Percentiles rank a stretch among this genome's conserved stretches.
phyloP scores from a whole-genome alignment of 768 basidiomycete genomes.

The Panus rudis region DNA sequence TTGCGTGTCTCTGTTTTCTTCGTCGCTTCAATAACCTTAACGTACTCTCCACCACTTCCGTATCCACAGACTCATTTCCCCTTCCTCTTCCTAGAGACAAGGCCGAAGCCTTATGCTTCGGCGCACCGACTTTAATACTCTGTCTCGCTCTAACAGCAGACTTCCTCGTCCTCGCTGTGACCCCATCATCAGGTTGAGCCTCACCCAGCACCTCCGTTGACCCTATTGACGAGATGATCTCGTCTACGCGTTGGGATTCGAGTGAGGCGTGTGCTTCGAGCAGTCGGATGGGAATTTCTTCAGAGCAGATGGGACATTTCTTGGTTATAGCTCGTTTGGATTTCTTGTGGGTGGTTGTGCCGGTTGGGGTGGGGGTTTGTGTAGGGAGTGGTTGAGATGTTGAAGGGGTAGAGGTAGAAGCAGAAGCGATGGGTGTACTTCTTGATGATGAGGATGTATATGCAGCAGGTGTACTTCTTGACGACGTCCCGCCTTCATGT shows the following conservation, averaged over 20 bases:
- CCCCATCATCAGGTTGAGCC: slow-evolving; percentile 49
- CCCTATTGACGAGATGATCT: slow-evolving; percentile 58
- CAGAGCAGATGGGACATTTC: slow-evolving; percentile 68
- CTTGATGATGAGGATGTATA: no score
- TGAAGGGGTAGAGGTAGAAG: no score
- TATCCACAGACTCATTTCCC: slow-evolving; percentile 14
- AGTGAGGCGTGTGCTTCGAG: slow-evolving; percentile 56
- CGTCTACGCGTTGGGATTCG: slow-evolving; percentile 63
- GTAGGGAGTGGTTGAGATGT: no score
- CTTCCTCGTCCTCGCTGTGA: slow-evolving; percentile 29
- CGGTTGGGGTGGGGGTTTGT: no score
- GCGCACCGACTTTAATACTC: slow-evolving; percentile 20
- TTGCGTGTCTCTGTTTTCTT: slow-evolving; percentile 61
- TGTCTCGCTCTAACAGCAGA: slow-evolving; percentile 40
- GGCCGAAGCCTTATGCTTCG: slow-evolving; percentile 2
- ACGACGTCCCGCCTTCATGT: no score
- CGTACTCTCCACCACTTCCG: slow-evolving; percentile 37
- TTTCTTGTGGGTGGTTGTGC: no score
- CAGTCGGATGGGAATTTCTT: slow-evolving; percentile 67
- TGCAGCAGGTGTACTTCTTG: no score
- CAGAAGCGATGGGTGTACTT: no score
- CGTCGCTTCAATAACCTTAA: slow-evolving; percentile 60
- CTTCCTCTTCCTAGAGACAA: no score
- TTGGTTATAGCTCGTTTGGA: slow-evolving; percentile 70
- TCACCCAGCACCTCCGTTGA: slow-evolving; percentile 48